phyloP scores from a whole-genome alignment of 768 basidiomycete species.

The Mycena venus region DNA sequence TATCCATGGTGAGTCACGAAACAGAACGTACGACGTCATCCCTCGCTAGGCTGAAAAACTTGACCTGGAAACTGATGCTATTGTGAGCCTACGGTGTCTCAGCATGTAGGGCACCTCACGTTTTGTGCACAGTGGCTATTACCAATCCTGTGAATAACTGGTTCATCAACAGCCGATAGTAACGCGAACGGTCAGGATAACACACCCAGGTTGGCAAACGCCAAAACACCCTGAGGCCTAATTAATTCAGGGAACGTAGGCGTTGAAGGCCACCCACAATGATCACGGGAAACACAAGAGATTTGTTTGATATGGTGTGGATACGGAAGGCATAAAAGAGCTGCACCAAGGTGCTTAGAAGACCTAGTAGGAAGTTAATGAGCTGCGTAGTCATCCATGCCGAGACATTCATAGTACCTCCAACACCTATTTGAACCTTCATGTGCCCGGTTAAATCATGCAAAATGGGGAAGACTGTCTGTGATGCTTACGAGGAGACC shows the following conservation, averaged over 20 bases:
- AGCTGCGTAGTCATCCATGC: neutral
- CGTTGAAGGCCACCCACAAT: neutral
- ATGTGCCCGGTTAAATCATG: neutral
- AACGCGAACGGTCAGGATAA: neutral
- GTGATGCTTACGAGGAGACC: conserved; percentile 4
- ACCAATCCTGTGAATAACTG: neutral
- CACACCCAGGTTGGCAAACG: neutral
- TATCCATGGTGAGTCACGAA: neutral
- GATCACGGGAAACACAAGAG: conserved; percentile 3
- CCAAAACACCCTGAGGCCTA: neutral
- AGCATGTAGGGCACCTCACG: neutral
- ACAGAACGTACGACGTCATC: neutral
- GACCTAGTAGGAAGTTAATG: conserved; percentile 1
- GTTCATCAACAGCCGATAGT: neutral
- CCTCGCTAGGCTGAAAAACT: neutral
- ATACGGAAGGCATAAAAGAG: conserved; percentile 6
- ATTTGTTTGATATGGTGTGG: conserved; percentile 14
- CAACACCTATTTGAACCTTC: conserved; percentile 4
- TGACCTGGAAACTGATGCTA: conserved; percentile 10
- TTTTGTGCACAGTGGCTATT: neutral
- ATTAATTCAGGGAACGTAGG: neutral
- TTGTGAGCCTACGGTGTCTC: neutral
- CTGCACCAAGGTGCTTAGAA: neutral
- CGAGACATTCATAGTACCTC: neutral
- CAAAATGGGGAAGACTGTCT: neutral